Conservation (phyloP, 2,329 filamentous ascomycete genomes). For the Chalaropsis ovoidea region DNA sequence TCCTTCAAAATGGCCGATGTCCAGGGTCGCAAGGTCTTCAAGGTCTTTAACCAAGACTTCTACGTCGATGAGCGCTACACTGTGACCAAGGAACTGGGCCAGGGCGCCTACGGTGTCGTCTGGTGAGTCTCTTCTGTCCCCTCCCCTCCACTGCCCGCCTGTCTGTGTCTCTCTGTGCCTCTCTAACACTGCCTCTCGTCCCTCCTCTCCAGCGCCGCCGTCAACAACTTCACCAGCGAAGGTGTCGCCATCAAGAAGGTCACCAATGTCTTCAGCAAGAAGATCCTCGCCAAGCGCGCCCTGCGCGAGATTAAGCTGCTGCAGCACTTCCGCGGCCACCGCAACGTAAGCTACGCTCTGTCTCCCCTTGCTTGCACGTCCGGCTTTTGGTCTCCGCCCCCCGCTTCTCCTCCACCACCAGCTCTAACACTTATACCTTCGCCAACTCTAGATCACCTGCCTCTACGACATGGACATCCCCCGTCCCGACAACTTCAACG, state of each 20-base stretch:
- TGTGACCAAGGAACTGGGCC: conserved; percentile 95
- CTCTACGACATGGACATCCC: conserved; percentile 99
- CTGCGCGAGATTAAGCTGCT: conserved; percentile 96
- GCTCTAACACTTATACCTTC: not conserved
- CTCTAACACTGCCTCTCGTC: conserved; percentile 24
- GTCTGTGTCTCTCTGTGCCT: not conserved
- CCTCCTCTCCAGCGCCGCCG: conserved; percentile 58
- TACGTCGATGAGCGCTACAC: conserved; percentile 96
- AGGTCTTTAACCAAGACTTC: conserved; percentile 99
- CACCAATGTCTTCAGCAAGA: conserved; percentile 99
- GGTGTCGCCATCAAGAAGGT: conserved; percentile 99
- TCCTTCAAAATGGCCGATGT: conserved; percentile 35
- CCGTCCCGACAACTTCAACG: conserved; percentile 93
- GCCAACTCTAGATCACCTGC: conserved; percentile 69
- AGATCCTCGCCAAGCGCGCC: conserved; percentile 96
- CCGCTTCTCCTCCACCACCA: too few species aligned
- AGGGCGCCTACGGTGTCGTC: conserved; percentile 97
- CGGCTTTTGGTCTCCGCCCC: not conserved
- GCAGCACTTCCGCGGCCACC: conserved; percentile 89
- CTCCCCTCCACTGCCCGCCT: not conserved
- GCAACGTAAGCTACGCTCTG: conserved; percentile 53
- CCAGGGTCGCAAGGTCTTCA: conserved; percentile 75
- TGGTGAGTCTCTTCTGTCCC: conserved; percentile 50
- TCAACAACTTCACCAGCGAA: conserved; percentile 81
- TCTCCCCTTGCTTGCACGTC: not conserved